These are phyloP conservation scores for Flaveria bidentis DNA, from an alignment of 129 eudicot genomes.

Conservation along the genomic window DNA sequence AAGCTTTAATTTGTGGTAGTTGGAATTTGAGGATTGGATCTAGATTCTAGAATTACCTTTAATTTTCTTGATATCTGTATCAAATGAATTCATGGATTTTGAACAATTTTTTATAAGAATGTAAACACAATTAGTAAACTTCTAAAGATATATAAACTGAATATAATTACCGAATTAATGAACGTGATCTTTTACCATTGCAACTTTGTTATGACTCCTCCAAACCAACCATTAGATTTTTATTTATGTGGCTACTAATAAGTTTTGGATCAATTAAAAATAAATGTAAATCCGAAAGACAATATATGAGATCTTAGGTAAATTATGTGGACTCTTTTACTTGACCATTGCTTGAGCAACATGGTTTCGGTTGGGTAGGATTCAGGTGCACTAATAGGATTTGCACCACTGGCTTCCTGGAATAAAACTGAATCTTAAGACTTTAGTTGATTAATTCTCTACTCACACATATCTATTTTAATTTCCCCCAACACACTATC, in stretches of 20 bases:
- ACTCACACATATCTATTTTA: neutral
- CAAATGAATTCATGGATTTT: neutral
- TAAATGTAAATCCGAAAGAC: neutral
- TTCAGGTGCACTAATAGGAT: neutral
- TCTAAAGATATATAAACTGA: slow-evolving; percentile 9
- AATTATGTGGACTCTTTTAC: neutral
- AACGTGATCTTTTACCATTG: slow-evolving; percentile 10
- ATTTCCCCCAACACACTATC: neutral
- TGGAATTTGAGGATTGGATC: slow-evolving; percentile 2
- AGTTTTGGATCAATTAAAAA: slow-evolving; percentile 7
- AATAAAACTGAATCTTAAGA: slow-evolving; percentile 3
- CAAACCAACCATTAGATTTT: slow-evolving; percentile 6
- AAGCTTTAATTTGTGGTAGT: slow-evolving; percentile 5
- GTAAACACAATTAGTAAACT: slow-evolving; percentile 4
- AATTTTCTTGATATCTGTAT: neutral
- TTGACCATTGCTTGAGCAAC: neutral
- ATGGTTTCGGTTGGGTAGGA: neutral
- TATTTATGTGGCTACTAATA: slow-evolving; percentile 5
- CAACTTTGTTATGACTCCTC: slow-evolving; percentile 16
- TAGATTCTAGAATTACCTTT: neutral
- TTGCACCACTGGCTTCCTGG: neutral
- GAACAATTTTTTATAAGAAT: neutral
- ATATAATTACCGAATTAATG: slow-evolving; percentile 4
- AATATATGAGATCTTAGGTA: neutral
- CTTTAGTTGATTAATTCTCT: slow-evolving; percentile 16